Base-by-base conservation (phyloP, 805 yeast genomes). In the Hanseniaspora hatyaiensis region DNA sequence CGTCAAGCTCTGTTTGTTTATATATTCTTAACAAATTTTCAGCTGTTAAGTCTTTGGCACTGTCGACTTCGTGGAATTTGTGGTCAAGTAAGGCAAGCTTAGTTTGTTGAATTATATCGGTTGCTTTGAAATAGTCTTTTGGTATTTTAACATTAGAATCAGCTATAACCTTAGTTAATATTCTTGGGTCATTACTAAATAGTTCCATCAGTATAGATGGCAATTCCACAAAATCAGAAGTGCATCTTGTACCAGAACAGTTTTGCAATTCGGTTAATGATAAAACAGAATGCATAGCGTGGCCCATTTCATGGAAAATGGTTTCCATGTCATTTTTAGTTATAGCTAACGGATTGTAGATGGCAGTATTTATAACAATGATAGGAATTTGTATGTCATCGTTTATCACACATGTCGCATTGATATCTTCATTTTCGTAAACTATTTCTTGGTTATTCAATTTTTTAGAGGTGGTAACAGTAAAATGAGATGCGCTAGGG, bases 301-400 rank as follows among this genome's bases (percentile, higher is more conserved):
- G 98, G 0, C 98, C 98, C 95, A 92, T 87, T 64, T 92, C 98
- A 64, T 92, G 98, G 67, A 92, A 92, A 16, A 92, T 66, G 0
- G 98, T 92, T 56, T 89, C 95, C 18, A 89, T 87, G 57, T 92
- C 97, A 50, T 72, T 74, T 18, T 36, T 31, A 13, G 34, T 24
- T 13, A 44, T 36, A 6, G 29, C 3, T 24, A 15, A 9, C 4
- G 40, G 36, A 23, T 36, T 28, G 20, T 44, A 34, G 5, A 44
- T 8, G 24, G 56, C 55, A 1, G 51, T 49, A 4, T 66, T 66
- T 6, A 58, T 52, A 41, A 66, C 69, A 33, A 66, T 59, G 6
- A 64, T 52, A 18, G 61, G 58, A 36, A 56, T 56, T 22, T 44
- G 48, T 2, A 36, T 49, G 28, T 56, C 48, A 15, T 56, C 59